Evolutionary conservation across 371 early-diverging fungal genomes (phyloP).

Genomic region (Capillidium rhysosporum): DNA sequence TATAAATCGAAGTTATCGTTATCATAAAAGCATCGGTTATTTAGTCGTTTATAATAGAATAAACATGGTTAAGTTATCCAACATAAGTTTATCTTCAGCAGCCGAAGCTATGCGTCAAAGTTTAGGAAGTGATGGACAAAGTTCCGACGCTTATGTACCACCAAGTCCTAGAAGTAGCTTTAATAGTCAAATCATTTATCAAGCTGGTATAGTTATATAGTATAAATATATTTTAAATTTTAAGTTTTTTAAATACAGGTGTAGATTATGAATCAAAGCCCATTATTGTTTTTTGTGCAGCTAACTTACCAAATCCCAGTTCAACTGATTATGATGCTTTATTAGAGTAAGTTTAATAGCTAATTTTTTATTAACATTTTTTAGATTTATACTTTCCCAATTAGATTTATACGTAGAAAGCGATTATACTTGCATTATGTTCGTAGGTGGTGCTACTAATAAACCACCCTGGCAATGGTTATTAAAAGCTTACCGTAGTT

Average conservation of each 20-base stretch:
- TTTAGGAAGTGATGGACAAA: too few species aligned
- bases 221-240: too few species aligned
- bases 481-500: conserved; percentile 52
- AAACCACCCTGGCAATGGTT: conserved; percentile 74
- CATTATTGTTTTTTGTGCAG: conserved; percentile 57
- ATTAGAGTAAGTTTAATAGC: conserved; percentile 25
- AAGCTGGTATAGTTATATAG: too few species aligned
- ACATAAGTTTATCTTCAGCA: too few species aligned
- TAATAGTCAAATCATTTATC: too few species aligned
- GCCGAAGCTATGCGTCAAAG: too few species aligned
- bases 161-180: too few species aligned
- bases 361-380: not conserved
- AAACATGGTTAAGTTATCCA: too few species aligned
- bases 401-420: conserved; percentile 59
- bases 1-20: too few species aligned
- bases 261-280: conserved; percentile 66
- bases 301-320: conserved; percentile 55
- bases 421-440: conserved; percentile 68
- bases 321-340: conserved; percentile 59
- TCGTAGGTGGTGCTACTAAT: conserved; percentile 57
- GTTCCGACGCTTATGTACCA: too few species aligned
- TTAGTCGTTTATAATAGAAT: too few species aligned
- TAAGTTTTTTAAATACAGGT: conserved; percentile 20
- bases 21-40: too few species aligned
- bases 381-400: conserved; percentile 20